Percentiles rank a stretch among this genome's conserved stretches.
Evolutionary conservation across 331 rosid species (phyloP).

Genomic region (Quercus phellos): DNA sequence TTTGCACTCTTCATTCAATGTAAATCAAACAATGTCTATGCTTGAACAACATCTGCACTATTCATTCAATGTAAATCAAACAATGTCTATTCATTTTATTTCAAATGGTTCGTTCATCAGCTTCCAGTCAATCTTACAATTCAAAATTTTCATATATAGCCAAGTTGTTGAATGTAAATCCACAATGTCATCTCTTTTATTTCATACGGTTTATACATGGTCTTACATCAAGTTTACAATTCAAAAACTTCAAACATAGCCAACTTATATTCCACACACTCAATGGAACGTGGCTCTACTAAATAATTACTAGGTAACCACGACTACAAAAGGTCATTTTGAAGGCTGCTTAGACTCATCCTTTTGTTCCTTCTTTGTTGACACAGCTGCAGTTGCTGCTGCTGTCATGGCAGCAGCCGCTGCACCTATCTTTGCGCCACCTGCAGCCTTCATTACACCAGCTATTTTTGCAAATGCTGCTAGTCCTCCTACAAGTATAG

Average conservation of each 20-base stretch:
- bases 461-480: constrained; percentile 85
- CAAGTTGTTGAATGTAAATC: not conserved
- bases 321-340: constrained; percentile 23
- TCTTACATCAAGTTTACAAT: not conserved
- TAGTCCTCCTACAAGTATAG: constrained; percentile 75
- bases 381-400: constrained; percentile 73
- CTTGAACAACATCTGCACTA: not conserved
- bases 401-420: constrained; percentile 85
- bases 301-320: constrained; percentile 10
- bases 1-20: not conserved
- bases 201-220: not conserved
- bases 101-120: not conserved
- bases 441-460: constrained; percentile 79
- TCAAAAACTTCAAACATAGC: not conserved
- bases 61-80: not conserved
- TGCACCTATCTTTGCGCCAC: constrained; percentile 68
- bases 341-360: constrained; percentile 44
- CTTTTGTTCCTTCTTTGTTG: constrained; percentile 57
- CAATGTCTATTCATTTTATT: not conserved
- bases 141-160: not conserved
- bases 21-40: not conserved
- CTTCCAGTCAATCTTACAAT: not conserved
- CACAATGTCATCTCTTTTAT: constrained; percentile 13
- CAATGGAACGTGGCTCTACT: constrained; percentile 4
- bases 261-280: not conserved